Conservation (phyloP, 2,329 filamentous ascomycete genomes). For the Colletotrichum phormii region DNA sequence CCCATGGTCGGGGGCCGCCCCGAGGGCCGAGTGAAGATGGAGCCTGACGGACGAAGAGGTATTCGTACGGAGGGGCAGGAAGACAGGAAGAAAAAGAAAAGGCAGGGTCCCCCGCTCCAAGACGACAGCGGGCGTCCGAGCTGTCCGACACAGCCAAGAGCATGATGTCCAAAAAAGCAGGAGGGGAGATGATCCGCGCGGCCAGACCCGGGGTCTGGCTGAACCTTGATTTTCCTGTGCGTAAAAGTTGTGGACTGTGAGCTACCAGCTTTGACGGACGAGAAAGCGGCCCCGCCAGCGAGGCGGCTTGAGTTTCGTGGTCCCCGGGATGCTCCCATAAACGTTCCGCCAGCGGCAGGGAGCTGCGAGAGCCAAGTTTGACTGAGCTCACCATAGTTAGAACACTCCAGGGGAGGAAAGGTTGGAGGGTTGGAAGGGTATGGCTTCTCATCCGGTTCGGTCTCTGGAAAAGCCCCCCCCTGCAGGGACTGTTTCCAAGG, state of each 20-base stretch:
- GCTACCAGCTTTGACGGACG: not conserved
- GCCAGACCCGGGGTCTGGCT: constrained; percentile 1
- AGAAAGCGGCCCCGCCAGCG: not conserved
- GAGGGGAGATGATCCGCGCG: constrained; percentile 20
- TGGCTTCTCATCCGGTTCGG: not conserved
- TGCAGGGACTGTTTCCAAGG: not conserved
- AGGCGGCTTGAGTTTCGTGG: constrained; percentile 16
- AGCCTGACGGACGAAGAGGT: not conserved
- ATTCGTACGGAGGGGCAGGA: not conserved
- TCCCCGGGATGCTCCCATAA: constrained; percentile 10
- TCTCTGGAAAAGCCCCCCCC: not conserved
- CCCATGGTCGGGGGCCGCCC: not conserved
- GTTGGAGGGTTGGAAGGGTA: too few relatives aligned
- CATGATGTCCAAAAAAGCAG: constrained; percentile 1
- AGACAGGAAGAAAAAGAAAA: not conserved
- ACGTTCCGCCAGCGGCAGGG: not conserved
- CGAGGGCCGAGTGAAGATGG: not conserved
- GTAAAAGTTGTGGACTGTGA: not conserved
- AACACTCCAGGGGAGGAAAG: too few relatives aligned
- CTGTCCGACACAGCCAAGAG: constrained; percentile 5
- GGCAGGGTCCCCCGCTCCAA: not conserved
- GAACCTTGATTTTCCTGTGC: constrained; percentile 12
- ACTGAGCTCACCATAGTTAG: not conserved
- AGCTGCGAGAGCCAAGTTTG: constrained; percentile 2
- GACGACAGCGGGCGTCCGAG: constrained; percentile 12